These are phyloP conservation scores for Plasmodium blacklocki DNA, from an alignment of 169 alveolate genomes.

Conservation along the genomic window DNA sequence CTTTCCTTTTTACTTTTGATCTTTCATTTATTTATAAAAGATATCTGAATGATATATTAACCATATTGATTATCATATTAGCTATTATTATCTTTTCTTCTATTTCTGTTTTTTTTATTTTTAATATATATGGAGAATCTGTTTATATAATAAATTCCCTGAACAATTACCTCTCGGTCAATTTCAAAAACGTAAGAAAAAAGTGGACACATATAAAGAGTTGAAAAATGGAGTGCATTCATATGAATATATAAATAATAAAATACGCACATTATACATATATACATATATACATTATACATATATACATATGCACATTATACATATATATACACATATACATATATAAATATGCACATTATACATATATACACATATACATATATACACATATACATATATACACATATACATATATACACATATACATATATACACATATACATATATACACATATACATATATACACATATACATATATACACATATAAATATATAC, in stretches of 20 bases:
- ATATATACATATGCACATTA: neutral
- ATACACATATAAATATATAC: neutral
- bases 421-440: too few relatives aligned
- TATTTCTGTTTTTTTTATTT: constrained; percentile 40
- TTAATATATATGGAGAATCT: constrained; percentile 70
- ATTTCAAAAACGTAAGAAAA: constrained; percentile 44
- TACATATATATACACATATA: too few relatives aligned
- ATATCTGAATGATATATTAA: constrained; percentile 55
- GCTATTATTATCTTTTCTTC: constrained; percentile 72
- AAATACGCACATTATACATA: too few relatives aligned
- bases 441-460: too few relatives aligned
- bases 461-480: neutral
- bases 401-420: neutral
- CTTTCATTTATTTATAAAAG: constrained; percentile 35
- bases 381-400: too few relatives aligned
- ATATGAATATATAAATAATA: too few relatives aligned
- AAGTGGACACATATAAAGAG: neutral
- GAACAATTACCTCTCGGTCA: constrained; percentile 41
- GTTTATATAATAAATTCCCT: constrained; percentile 48
- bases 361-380: too few relatives aligned
- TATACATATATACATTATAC: too few relatives aligned
- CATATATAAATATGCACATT: too few relatives aligned
- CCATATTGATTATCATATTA: constrained; percentile 66
- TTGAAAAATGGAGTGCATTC: too few relatives aligned
- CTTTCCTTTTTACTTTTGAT: constrained; percentile 14